phyloP scores from a whole-genome alignment of 768 basidiomycete species.

The Kwoniella dendrophila region DNA sequence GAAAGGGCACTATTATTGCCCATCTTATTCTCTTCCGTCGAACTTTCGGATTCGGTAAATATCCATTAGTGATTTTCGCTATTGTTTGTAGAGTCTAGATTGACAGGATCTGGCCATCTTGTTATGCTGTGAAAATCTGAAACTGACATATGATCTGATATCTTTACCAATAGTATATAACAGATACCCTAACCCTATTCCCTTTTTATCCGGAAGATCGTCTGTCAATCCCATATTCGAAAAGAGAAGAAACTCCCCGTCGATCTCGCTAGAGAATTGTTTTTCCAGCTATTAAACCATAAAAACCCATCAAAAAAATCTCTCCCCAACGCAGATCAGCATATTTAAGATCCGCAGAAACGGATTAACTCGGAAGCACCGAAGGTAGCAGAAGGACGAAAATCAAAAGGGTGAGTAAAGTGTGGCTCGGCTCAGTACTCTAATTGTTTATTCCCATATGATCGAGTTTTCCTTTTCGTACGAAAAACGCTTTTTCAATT shows the following conservation, averaged over 20 bases:
- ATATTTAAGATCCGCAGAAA: background rate
- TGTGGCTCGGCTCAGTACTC: constrained; percentile 4
- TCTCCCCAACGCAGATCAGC: background rate
- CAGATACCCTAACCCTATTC: background rate
- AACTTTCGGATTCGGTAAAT: too few species aligned
- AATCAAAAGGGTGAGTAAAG: constrained; percentile 11
- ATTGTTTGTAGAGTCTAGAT: background rate
- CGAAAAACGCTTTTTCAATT: background rate
- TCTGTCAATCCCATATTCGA: background rate
- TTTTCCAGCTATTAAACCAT: too few species aligned
- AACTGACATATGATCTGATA: constrained; percentile 11
- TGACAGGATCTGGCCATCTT: too few species aligned
- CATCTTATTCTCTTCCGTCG: too few species aligned
- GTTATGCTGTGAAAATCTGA: background rate
- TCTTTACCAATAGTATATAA: constrained; percentile 11
- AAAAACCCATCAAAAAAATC: background rate
- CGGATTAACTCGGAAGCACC: background rate
- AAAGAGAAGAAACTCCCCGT: too few species aligned
- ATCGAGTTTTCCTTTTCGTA: background rate
- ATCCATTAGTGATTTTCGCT: too few species aligned
- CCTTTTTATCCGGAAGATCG: constrained; percentile 7
- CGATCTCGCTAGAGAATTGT: background rate
- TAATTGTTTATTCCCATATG: background rate
- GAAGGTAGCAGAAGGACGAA: background rate
- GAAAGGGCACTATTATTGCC: too few species aligned